These are phyloP conservation scores for Jacaranda mimosifolia DNA, from an alignment of 257 asterid genomes.

Conservation along the genomic window DNA sequence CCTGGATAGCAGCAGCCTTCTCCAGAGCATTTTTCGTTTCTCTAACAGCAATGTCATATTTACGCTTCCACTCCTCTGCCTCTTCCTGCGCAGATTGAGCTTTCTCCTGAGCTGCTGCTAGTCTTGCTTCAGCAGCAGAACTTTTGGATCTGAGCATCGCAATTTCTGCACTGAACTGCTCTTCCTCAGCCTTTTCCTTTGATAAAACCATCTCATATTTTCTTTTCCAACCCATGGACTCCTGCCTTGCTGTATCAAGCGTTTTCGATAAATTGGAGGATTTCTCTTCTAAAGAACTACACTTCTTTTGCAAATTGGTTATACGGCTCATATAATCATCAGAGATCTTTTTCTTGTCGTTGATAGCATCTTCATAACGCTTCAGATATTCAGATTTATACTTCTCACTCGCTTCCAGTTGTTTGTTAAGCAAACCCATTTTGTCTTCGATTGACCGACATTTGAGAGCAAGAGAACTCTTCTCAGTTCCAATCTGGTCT, in stretches of 20 bases:
- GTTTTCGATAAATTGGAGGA: constrained; percentile 71
- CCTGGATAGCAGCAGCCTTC: constrained; percentile 91
- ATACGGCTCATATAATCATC: constrained; percentile 83
- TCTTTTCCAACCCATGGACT: constrained; percentile 85
- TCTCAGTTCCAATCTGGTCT: constrained; percentile 83
- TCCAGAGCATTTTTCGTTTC: constrained; percentile 90
- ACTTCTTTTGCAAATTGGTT: constrained; percentile 76
- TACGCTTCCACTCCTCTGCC: constrained; percentile 97
- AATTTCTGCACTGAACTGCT: constrained; percentile 75
- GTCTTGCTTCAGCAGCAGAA: constrained; percentile 98
- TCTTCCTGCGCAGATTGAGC: constrained; percentile 94
- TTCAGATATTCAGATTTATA: constrained; percentile 88
- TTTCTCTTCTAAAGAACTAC: constrained; percentile 85
- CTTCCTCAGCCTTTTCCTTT: constrained; percentile 81
- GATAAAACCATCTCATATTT: constrained; percentile 74
- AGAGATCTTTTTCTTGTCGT: constrained; percentile 83
- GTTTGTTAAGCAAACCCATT: constrained; percentile 80
- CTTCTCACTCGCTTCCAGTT: constrained; percentile 88
- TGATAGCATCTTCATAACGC: constrained; percentile 90
- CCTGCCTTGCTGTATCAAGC: constrained; percentile 72
- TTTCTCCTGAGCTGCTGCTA: constrained; percentile 93
- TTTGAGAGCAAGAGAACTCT: constrained; percentile 79
- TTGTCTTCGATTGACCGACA: constrained; percentile 85
- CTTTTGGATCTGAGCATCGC: constrained; percentile 79
- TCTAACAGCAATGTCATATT: constrained; percentile 81